Evolutionary conservation across 2,329 filamentous ascomycete species (phyloP).

Genomic region (Fusarium avenaceum): DNA sequence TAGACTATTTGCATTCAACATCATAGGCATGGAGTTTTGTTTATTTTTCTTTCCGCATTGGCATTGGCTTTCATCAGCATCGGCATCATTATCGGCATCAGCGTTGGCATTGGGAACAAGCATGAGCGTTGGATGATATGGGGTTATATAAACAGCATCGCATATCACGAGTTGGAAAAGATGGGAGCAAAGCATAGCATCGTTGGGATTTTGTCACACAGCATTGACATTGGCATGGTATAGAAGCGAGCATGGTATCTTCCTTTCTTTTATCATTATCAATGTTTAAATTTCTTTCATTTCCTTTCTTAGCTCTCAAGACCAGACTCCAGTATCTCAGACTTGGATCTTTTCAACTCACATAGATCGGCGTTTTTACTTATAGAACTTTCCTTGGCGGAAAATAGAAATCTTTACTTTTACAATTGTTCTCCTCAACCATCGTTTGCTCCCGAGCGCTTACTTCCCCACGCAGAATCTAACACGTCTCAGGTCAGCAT

Average conservation of each 20-base stretch:
- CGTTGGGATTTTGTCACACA: conserved; percentile 7
- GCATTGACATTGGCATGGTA: conserved; percentile 18
- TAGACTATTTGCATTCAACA: conserved; percentile 21
- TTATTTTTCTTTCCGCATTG: conserved; percentile 7
- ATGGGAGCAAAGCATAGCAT: conserved; percentile 15
- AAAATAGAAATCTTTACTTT: conserved; percentile 23
- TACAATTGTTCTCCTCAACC: not conserved
- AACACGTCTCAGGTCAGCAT: conserved; percentile 37
- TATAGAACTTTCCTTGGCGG: conserved; percentile 31
- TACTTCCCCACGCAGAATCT: conserved; percentile 65
- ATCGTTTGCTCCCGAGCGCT: conserved; percentile 1
- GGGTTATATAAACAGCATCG: conserved; percentile 18
- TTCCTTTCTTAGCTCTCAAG: conserved; percentile 26
- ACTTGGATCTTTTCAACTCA: conserved; percentile 18
- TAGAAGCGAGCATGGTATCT: conserved; percentile 31
- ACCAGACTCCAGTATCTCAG: conserved; percentile 33
- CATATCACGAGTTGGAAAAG: conserved; percentile 33
- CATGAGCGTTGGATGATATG: not conserved
- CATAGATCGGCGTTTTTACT: conserved; percentile 37
- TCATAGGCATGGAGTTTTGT: conserved; percentile 39
- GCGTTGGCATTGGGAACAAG: conserved; percentile 3
- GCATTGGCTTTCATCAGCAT: not conserved
- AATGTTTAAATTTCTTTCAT: conserved; percentile 1
- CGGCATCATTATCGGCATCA: conserved; percentile 5
- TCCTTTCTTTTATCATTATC: conserved; percentile 28